Conservation (phyloP, 1,139 yeast genomes). For the Sugiyamaella neomexicana region DNA sequence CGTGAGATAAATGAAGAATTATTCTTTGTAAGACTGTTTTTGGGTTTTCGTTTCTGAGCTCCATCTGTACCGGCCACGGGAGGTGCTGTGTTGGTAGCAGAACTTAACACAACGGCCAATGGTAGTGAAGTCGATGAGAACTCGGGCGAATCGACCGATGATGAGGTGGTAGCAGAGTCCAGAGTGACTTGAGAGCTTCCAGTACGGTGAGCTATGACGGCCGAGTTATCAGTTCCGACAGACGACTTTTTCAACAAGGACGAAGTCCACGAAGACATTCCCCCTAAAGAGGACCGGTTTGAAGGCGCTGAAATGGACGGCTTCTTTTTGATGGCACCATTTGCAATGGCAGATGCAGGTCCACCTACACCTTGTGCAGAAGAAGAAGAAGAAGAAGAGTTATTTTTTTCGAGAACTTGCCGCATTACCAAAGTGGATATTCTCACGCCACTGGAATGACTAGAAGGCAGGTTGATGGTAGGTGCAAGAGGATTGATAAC, state of each 20-base stretch:
- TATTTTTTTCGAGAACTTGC: constrained; percentile 2
- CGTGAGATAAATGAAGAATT: constrained; percentile 44
- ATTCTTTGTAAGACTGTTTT: constrained; percentile 41
- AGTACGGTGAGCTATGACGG: constrained; percentile 5
- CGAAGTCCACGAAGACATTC: constrained; percentile 15
- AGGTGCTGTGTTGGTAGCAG: constrained; percentile 4
- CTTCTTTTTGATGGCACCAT: constrained; percentile 1
- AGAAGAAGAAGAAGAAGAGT: neutral
- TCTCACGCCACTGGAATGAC: constrained; percentile 35
- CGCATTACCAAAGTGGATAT: constrained; percentile 22
- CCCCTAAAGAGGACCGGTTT: constrained; percentile 16
- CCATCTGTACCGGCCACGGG: neutral
- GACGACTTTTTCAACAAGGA: constrained; percentile 13
- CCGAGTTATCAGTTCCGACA: constrained; percentile 5
- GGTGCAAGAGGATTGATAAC: constrained; percentile 42
- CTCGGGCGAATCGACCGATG: constrained; percentile 7
- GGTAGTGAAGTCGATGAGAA: constrained; percentile 11
- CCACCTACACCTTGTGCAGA: neutral
- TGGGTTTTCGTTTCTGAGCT: constrained; percentile 33
- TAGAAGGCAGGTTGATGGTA: constrained; percentile 34
- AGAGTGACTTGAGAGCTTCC: constrained; percentile 10
- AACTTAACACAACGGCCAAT: neutral
- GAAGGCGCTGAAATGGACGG: constrained; percentile 7
- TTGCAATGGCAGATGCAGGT: neutral
- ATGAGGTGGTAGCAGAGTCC: neutral